Percentiles rank a stretch among this genome's conserved stretches.
These are phyloP conservation scores for Aspergillus sp. DNA, from an alignment of 2,329 filamentous ascomycete genomes.

Conservation along the genomic window DNA sequence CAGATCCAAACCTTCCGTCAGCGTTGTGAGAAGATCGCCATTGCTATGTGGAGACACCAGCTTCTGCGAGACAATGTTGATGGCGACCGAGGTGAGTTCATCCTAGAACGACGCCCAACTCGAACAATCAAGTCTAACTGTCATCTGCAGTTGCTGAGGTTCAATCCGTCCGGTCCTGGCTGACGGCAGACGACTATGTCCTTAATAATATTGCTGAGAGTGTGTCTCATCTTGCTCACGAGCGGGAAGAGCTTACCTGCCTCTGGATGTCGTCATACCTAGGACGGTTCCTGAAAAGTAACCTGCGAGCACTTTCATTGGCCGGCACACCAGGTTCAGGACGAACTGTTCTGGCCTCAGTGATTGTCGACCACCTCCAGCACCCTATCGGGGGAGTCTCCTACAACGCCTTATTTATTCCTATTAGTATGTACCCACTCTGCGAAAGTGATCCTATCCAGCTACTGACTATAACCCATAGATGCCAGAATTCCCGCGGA, in stretches of 20 bases:
- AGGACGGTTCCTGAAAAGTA: conserved; percentile 47
- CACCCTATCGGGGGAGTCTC: conserved; percentile 33
- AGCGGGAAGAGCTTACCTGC: conserved; percentile 52
- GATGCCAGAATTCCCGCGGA: conserved; percentile 32
- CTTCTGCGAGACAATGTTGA: conserved; percentile 31
- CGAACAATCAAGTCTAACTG: conserved; percentile 4
- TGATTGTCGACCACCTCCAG: conserved; percentile 41
- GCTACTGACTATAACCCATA: conserved; percentile 3
- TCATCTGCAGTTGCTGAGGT: conserved; percentile 25
- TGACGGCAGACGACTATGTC: conserved; percentile 47
- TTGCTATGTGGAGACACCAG: conserved; percentile 42
- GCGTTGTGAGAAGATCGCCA: conserved; percentile 34
- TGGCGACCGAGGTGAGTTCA: conserved; percentile 22
- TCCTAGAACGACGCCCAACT: conserved; percentile 12
- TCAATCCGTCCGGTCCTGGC: conserved; percentile 32
- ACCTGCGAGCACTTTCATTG: conserved; percentile 44
- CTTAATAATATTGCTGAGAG: conserved; percentile 45
- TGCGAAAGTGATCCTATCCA: too few species aligned
- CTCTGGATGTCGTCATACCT: conserved; percentile 53
- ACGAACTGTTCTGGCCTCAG: conserved; percentile 38
- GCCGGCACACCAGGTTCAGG: conserved; percentile 40
- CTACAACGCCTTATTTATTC: conserved; percentile 35
- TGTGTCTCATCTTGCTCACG: conserved; percentile 39
- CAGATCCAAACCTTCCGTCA: conserved; percentile 36
- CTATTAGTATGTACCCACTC: conserved; percentile 27